Evolutionary conservation across 352 stramenopile species (phyloP), one percentile per base, ranked within the genome.

Genomic region (Phytopythium helicoides): DNA sequence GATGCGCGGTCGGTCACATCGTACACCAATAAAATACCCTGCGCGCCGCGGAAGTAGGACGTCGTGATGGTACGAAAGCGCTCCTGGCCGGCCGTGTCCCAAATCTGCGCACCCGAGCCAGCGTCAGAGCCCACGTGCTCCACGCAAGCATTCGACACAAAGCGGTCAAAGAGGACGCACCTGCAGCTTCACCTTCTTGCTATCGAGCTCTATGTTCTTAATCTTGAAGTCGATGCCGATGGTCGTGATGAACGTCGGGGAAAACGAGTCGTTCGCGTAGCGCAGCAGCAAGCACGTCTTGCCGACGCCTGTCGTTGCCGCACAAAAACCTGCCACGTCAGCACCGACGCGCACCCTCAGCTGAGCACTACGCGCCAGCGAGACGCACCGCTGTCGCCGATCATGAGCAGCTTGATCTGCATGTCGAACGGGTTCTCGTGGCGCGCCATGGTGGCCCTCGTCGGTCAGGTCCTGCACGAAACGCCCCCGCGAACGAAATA

Each of bases 61-160:
- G 92, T 99, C 60, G 97, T 99, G 70, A 99, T 99, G 48, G 96
- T 99, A 50, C 96, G 95, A 79, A 99, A 99, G 56, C 97, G 94
- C 73, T 99, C 96, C 76, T 99, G 97, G 31, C 97, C 97, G 31
- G 97, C 97, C 28, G 97, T 99, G 66, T 99, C 97, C 97, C 96
- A 99, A 63, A 99, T 98, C 76, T 80, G 65, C 15, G 25, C 3
- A 18, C 19, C 18, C 14, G 11, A 19, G 21, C 12, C 33, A 11
- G 31, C 1, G 19, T 23, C 19, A 9, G 22, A 15, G 11, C 25
- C 36, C 16, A 3, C 19, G 18, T 5, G 10, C 9, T 18, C 21
- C 52, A n/a, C n/a, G n/a, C n/a, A n/a, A n/a, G n/a, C n/a, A n/a
- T n/a, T n/a, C n/a, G n/a, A n/a, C n/a, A n/a, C n/a, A n/a, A n/a